A percentile compares a stretch with the other conserved stretches of the same genome.
These are phyloP conservation scores for Russula earlei DNA, from an alignment of 768 basidiomycete genomes.

Conservation along the genomic window DNA sequence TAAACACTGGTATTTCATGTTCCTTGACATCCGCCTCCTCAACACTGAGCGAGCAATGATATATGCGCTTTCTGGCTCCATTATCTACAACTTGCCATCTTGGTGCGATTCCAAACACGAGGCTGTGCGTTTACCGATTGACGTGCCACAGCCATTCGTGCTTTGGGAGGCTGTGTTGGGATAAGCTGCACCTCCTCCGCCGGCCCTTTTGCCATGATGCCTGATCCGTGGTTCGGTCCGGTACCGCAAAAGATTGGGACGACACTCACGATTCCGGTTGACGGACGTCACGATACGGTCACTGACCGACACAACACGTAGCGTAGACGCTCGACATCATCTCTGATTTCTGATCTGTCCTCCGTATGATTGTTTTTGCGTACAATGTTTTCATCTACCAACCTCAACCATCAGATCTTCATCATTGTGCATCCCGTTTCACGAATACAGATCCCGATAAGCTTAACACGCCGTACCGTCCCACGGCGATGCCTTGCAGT, in stretches of 20 bases:
- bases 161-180: constrained; percentile 3
- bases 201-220: too few relatives aligned
- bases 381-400: neutral
- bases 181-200: neutral
- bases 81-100: too few relatives aligned
- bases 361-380: neutral
- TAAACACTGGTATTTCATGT: too few relatives aligned
- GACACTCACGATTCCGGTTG: neutral
- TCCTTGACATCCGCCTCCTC: too few relatives aligned
- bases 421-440: neutral
- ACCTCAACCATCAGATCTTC: neutral
- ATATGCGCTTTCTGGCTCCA: too few relatives aligned
- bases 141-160: neutral
- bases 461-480: neutral
- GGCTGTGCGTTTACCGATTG: neutral
- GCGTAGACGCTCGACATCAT: neutral
- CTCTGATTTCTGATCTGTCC: constrained; percentile 5
- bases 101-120: too few relatives aligned
- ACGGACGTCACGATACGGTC: too few relatives aligned
- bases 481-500: neutral
- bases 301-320: neutral
- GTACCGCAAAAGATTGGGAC: neutral
- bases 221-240: neutral
- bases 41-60: too few relatives aligned
- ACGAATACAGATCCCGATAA: neutral